Evolutionary conservation across 2,329 filamentous ascomycete species (phyloP), one percentile per base, ranked within the genome.

Genomic region (Aspergillus sp.): DNA sequence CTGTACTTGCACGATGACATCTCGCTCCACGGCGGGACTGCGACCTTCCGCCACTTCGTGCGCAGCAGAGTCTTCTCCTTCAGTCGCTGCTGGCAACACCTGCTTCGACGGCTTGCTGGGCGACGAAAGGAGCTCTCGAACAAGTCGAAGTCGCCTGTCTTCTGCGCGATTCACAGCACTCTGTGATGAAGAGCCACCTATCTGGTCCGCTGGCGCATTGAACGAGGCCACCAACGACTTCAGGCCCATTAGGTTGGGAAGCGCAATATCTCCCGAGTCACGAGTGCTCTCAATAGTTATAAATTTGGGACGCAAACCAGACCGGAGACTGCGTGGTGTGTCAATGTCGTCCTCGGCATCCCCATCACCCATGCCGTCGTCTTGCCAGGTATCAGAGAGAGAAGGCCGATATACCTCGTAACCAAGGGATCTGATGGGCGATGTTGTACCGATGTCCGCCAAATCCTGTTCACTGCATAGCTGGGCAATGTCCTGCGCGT

Each of bases 1-100:
- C 71, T 90, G 86, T 11, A 96, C 79, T 67, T 91, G 91, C 41
- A 96, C 81, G 60, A 98, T 88, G 7, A 92, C 82, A 23, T 81
- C 71, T 68, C 71, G 67, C 56, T 57, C 62, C 27, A 64, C 63
- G 21, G 65, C 67, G 30, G 59, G 54, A 8, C 65, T 64, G 38
- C 48, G 54, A 32, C 58, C 47, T 54, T 69, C 63, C 32, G 50
- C 53, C 8, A 15, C 32, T 38, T 41, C 36, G 5, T 47, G 53
- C 42, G 58, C 60, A 50, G 61, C 30, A 11, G 60, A 19, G 17
- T 59, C 56, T 56, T 65, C 47, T 23, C 61, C 59, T 42, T 62
- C 62, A 8, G 51, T 44, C 5, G 64, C 17, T 23, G 44, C 25
- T 32, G 23, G 27, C 6, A 38, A 19, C 2, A 60, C 2, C 32